phyloP scores from a whole-genome alignment of 176 grass and related monocot species.

The Eragrostis nindensis region DNA sequence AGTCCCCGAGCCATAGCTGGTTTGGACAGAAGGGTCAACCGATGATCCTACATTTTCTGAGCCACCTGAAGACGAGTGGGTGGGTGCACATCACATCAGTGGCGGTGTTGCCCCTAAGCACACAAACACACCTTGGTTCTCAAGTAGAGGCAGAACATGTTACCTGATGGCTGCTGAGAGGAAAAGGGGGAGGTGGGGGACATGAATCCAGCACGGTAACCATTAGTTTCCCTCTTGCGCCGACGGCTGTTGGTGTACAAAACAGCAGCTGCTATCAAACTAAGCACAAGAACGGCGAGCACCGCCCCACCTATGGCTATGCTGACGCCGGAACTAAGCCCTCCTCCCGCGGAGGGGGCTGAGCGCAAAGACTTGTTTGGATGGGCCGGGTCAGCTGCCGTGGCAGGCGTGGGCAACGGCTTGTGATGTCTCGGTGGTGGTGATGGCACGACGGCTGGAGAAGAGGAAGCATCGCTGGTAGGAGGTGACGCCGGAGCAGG shows the following conservation, averaged over 20 bases:
- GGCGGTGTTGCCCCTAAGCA: not conserved
- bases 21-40: conserved; percentile 51
- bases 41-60: conserved; percentile 41
- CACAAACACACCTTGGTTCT: not conserved
- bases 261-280: conserved; percentile 48
- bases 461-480: not conserved
- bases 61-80: conserved; percentile 29
- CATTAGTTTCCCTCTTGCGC: conserved; percentile 42
- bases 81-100: not conserved
- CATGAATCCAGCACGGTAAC: conserved; percentile 66
- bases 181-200: conserved; percentile 56
- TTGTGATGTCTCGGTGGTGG: conserved; percentile 7
- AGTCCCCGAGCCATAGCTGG: conserved; percentile 55
- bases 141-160: conserved; percentile 1
- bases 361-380: conserved; percentile 8
- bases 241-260: conserved; percentile 59
- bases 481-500: conserved; percentile 25
- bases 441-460: conserved; percentile 20
- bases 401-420: conserved; percentile 51
- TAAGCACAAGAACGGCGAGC: conserved; percentile 48
- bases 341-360: not conserved
- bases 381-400: conserved; percentile 36
- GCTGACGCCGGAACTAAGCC: not conserved
- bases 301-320: conserved; percentile 48
- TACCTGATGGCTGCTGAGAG: conserved; percentile 62